Conservation (phyloP, 345 rosid species). For the Lepidium aucheri region DNA sequence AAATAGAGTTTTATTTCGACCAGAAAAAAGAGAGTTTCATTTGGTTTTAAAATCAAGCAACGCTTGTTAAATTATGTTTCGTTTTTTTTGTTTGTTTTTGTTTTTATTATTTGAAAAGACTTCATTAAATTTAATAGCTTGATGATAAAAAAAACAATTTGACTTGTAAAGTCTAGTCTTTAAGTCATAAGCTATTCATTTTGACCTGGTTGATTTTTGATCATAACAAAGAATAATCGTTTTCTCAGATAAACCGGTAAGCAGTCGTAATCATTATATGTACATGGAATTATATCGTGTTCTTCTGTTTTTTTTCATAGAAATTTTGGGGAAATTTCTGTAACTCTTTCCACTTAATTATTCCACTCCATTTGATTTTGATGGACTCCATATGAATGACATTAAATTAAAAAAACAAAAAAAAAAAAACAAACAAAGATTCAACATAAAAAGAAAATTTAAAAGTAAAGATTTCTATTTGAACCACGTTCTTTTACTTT, state of each 20-base stretch:
- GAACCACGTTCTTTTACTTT: neutral
- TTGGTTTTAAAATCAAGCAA: neutral
- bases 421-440: neutral
- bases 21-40: neutral
- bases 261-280: slow-evolving; percentile 17
- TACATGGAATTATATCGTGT: slow-evolving; percentile 1
- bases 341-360: neutral
- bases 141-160: neutral
- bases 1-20: slow-evolving; percentile 1
- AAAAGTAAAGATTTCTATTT: neutral
- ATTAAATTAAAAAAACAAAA: neutral
- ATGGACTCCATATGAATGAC: neutral
- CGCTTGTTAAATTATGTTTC: slow-evolving; percentile 9
- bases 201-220: neutral
- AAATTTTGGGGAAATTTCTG: slow-evolving; percentile 18
- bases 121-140: neutral
- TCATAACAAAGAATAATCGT: neutral
- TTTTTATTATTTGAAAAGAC: slow-evolving; percentile 11
- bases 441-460: too few species aligned
- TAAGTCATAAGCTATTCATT: slow-evolving; percentile 4
- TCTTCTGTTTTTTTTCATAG: slow-evolving; percentile 1
- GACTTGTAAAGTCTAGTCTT: slow-evolving; percentile 15
- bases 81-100: slow-evolving; percentile 7
- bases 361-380: neutral
- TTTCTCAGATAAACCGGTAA: neutral